Base-by-base conservation (phyloP, 257 asterid genomes). In the Solanum phureja region DNA sequence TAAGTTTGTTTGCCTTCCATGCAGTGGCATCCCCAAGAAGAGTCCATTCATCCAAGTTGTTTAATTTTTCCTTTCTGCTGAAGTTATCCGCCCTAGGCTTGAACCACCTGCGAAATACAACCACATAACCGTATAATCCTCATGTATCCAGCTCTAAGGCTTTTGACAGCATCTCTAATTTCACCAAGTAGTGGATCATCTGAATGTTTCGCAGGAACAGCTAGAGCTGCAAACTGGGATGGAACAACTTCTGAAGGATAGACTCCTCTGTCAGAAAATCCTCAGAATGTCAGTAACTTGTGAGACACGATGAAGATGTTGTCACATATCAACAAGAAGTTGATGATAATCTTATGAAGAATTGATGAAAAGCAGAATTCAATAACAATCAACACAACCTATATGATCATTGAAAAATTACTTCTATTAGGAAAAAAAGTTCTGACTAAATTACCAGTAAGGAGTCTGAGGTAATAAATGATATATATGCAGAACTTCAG, bases 231-330 rank as follows among this genome's bases (percentile, higher is more conserved):
- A 68, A 91, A 73, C 88, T 91, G 91, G 37, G 90, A 89, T 56
- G 98, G 98, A 88, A 95, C 86, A 88, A 91, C 81, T 73, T 94
- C 98, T 12, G 93, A 93, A 38, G 99, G 98, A 87, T 96, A 96
- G 82, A 95, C 84, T 38, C 98, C 98, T 14, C 98, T 96, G 94
- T 91, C 69, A 89, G 16, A 73, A 91, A 92, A 89, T 62, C 88
- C 88, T 52, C 38, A 74, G 86, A 84, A 88, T 62, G 85, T 83
- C 74, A 52, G 79, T 42, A 79, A 68, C 10, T 40, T 16, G 75
- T 6, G 85, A 37, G 79, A 81, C 23, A 21, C 8, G 6, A 18
- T 19, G 69, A 82, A 82, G 69, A 82, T 49, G 44, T 29, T 18
- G 66, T 29, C 85, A 81, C 68, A 29, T 79, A 44, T 42, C 40